These are phyloP conservation scores for Schizopora paradoxa DNA, from an alignment of 1,284 basidiomycete species.

Conservation along the genomic window DNA sequence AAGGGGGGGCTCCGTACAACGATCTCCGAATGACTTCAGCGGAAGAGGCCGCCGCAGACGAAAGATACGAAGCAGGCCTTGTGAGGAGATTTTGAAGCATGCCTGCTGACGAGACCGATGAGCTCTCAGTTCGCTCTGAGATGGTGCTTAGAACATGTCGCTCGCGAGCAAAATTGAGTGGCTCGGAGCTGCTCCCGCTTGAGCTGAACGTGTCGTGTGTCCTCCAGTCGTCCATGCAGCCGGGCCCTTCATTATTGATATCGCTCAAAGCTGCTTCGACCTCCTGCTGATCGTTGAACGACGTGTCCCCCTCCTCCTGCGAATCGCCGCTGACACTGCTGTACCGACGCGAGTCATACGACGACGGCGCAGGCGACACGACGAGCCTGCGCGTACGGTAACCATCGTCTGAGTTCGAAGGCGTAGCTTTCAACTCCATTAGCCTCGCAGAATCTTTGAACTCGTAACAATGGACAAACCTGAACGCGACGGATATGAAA, in stretches of 20 bases:
- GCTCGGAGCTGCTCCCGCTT: slow-evolving; percentile 27
- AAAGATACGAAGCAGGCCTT: slow-evolving; percentile 12
- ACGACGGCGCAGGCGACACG: slow-evolving; percentile 34
- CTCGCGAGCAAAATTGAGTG: slow-evolving; percentile 34
- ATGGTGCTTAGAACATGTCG: slow-evolving; percentile 49
- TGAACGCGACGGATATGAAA: slow-evolving; percentile 35
- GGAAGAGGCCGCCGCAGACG: slow-evolving; percentile 6
- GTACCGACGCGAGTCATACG: slow-evolving; percentile 17
- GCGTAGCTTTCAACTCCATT: slow-evolving; percentile 11
- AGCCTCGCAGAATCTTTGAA: too few relatives aligned
- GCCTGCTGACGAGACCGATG: slow-evolving; percentile 5
- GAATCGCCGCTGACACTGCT: slow-evolving; percentile 27
- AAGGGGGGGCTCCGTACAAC: slow-evolving; percentile 12
- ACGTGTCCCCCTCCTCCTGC: slow-evolving; percentile 39
- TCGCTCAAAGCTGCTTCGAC: slow-evolving; percentile 62
- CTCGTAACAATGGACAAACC: slow-evolving; percentile 23
- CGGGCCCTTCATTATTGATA: slow-evolving; percentile 60
- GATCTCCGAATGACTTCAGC: slow-evolving; percentile 3
- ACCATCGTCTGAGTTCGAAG: slow-evolving; percentile 33
- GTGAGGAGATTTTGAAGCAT: slow-evolving; percentile 14
- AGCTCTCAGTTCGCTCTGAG: slow-evolving; percentile 36
- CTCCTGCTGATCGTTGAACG: slow-evolving; percentile 43
- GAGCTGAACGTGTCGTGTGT: slow-evolving; percentile 14
- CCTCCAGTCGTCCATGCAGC: slow-evolving; percentile 35
- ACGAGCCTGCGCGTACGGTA: slow-evolving; percentile 37